Conservation (phyloP, 2,329 filamentous ascomycete species). For the Drechslerella stenobrocha region DNA sequence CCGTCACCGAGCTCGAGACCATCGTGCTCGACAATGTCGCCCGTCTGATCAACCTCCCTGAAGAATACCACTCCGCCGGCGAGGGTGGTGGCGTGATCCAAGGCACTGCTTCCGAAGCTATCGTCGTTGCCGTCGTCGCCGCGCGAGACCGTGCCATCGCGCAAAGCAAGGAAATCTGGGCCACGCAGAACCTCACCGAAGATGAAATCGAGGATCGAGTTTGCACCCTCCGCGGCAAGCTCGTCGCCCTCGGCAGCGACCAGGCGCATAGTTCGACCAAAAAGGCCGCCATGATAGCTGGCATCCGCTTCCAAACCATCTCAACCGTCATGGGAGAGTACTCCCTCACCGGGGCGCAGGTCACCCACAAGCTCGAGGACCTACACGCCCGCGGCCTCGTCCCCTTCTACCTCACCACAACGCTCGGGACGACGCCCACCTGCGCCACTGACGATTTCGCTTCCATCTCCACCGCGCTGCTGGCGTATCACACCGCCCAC, state of each 20-base stretch:
- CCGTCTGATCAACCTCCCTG: conserved; percentile 71
- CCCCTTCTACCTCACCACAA: conserved; percentile 84
- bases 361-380: conserved; percentile 63
- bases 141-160: conserved; percentile 77
- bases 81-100: conserved; percentile 94
- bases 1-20: conserved; percentile 89
- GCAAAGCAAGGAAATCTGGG: conserved; percentile 52
- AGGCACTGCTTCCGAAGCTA: conserved; percentile 82
- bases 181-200: conserved; percentile 54
- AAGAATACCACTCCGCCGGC: conserved; percentile 72
- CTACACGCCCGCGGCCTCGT: conserved; percentile 71
- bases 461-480: conserved; percentile 65
- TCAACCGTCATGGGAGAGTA: conserved; percentile 65
- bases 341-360: conserved; percentile 70
- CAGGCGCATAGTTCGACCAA: conserved; percentile 81
- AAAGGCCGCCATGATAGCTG: conserved; percentile 83
- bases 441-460: conserved; percentile 83
- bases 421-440: conserved; percentile 78
- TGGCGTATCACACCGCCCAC: conserved; percentile 53
- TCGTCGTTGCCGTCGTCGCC: conserved; percentile 83
- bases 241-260: conserved; percentile 80
- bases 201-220: conserved; percentile 71
- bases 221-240: conserved; percentile 67
- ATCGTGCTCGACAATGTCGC: conserved; percentile 91
- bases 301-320: conserved; percentile 76